A percentile compares a stretch with the other conserved stretches of the same genome.
phyloP scores from a whole-genome alignment of 208 protist species.

The Acanthamoeba culbertsoni region DNA sequence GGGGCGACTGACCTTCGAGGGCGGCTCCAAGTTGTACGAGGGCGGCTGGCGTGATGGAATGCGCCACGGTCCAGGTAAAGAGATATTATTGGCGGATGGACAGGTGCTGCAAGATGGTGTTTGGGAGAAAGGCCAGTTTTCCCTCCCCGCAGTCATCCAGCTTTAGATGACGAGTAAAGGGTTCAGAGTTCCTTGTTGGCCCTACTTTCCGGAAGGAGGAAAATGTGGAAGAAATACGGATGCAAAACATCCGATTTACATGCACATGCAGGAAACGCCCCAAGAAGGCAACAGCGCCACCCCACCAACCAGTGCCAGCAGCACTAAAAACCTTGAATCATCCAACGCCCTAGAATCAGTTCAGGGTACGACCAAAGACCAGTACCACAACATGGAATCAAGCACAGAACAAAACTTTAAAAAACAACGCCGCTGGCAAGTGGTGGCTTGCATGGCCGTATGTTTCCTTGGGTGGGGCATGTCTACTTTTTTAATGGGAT shows the following conservation, averaged over 20 bases:
- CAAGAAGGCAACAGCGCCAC: too few species aligned
- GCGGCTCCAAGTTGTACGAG: not conserved
- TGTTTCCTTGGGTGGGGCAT: conserved; percentile 54
- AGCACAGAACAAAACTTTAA: not conserved
- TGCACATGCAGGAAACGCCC: too few species aligned
- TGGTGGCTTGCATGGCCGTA: not conserved
- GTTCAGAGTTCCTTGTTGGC: too few species aligned
- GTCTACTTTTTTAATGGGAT: conserved; percentile 33
- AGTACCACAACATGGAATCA: not conserved
- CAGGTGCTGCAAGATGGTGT: not conserved
- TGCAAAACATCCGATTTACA: too few species aligned
- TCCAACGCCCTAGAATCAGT: too few species aligned
- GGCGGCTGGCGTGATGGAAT: conserved; percentile 9
- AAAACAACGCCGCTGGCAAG: not conserved
- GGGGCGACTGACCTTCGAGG: not conserved
- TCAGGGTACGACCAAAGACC: too few species aligned
- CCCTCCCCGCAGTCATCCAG: not conserved
- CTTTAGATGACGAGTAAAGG: too few species aligned
- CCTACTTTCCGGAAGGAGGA: too few species aligned
- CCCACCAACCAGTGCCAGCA: too few species aligned
- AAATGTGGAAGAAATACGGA: too few species aligned
- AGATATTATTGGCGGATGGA: not conserved
- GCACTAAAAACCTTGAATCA: too few species aligned
- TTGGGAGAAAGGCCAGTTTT: conserved; percentile 38
- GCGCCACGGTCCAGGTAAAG: conserved; percentile 31